Evolutionary conservation across 352 stramenopile species (phyloP), one percentile per base, ranked within the genome.

Genomic region (Phytophthora hibernalis): DNA sequence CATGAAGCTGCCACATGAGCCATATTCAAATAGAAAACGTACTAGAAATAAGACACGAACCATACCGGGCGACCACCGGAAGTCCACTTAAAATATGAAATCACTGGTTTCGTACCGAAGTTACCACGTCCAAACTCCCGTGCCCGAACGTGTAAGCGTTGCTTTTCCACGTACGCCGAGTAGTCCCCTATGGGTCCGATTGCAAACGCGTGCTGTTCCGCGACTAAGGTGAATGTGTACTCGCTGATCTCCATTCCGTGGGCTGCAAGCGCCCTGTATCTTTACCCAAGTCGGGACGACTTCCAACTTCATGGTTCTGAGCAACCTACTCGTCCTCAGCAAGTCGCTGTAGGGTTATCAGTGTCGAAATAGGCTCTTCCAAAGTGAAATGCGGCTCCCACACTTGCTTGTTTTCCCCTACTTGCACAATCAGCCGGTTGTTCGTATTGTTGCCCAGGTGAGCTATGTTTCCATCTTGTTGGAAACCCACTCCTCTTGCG

Each of bases 341-440:
- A n/a, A n/a, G n/a, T n/a, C n/a, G n/a, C 18, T 56, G 49, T 31
- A 56, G 31, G 6, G 18, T 56, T 9, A 56, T 56, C n/a, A 56
- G 12, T 15, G 49, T 45, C 15, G 28, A 44, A 21, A 56, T 56
- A 0, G 49, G 8, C 9, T 56, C 49, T 16, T 56, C 49, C 31
- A 56, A 31, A 5, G 30, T 45, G 22, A 56, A 56, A 22, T 35
- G 11, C 3, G 49, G n/a, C 49, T 56, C 26, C 35, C 26, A 15
- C 30, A 45, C 49, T 56, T 56, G 49, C 13, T 56, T 56, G 9
- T 44, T 6, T 37, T 56, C 31, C 49, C 31, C 49, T 31, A 56
- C 31, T 56, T 56, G 49, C 49, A 35, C 49, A n/a, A n/a, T n/a
- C n/a, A n/a, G n/a, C n/a, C n/a, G n/a, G n/a, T n/a, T n/a, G n/a